Conservation (phyloP, 805 yeast genomes). For the Lipomyces starkeyi region DNA sequence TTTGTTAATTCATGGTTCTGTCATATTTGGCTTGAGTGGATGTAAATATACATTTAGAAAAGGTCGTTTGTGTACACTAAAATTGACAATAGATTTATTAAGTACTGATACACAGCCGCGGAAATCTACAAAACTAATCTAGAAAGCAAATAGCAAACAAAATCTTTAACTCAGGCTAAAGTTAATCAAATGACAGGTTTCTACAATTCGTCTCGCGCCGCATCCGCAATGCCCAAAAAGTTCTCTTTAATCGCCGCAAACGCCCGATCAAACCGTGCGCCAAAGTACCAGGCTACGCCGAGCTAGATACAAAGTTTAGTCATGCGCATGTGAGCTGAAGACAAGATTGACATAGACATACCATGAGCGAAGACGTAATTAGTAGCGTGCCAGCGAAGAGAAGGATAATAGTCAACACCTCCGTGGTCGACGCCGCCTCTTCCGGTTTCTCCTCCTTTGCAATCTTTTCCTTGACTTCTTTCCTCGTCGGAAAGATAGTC, state of each 20-base stretch:
- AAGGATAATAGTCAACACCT: slow-evolving; percentile 31
- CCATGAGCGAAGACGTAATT: slow-evolving; percentile 24
- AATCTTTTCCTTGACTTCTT: background rate
- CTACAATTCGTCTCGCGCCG: background rate
- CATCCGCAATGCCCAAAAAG: background rate
- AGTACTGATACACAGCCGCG: background rate
- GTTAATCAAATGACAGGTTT: background rate
- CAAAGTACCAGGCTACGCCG: slow-evolving; percentile 42
- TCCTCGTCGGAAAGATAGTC: slow-evolving; percentile 38
- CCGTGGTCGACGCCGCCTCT: slow-evolving; percentile 31
- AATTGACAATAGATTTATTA: background rate
- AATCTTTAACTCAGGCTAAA: background rate
- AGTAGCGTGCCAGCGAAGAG: slow-evolving; percentile 34
- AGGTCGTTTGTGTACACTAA: background rate
- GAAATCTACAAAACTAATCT: background rate
- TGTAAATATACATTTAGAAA: background rate
- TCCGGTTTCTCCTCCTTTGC: slow-evolving; percentile 14
- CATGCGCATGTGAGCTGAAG: background rate
- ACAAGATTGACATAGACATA: background rate
- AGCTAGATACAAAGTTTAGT: slow-evolving; percentile 8
- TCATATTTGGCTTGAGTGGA: background rate
- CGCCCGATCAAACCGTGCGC: slow-evolving; percentile 44
- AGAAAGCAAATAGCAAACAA: background rate
- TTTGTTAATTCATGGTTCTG: background rate
- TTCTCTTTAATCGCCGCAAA: slow-evolving; percentile 35